Conservation (phyloP, 441 rosid genomes). For the Bruguiera hainesii region DNA sequence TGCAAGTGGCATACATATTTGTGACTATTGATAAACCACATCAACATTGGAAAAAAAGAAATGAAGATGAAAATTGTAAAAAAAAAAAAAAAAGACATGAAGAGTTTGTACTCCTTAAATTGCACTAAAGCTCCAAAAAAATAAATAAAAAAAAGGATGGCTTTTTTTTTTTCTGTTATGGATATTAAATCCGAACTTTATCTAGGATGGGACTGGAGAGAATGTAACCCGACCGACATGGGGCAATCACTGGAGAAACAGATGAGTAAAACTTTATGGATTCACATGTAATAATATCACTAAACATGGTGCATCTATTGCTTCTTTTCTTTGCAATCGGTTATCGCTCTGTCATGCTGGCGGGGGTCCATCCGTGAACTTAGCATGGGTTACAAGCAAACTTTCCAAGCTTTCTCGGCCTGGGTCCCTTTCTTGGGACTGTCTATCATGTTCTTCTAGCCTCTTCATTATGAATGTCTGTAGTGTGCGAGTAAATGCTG, state of each 20-base stretch:
- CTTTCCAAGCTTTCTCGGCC: not conserved
- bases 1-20: too few species aligned
- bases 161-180: too few species aligned
- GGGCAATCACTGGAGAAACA: conserved; percentile 15
- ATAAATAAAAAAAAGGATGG: too few species aligned
- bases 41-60: too few species aligned
- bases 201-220: not conserved
- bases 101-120: too few species aligned
- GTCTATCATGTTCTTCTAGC: not conserved
- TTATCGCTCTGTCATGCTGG: too few species aligned
- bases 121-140: too few species aligned
- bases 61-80: too few species aligned
- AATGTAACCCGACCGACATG: conserved; percentile 23
- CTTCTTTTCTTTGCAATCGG: not conserved
- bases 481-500: not conserved
- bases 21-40: too few species aligned
- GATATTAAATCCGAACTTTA: too few species aligned
- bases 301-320: not conserved
- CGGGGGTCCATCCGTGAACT: not conserved
- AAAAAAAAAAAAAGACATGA: too few species aligned
- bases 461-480: too few species aligned
- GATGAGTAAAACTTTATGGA: not conserved
- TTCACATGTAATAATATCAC: not conserved
- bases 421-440: not conserved
- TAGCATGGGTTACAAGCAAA: not conserved